These are phyloP conservation scores for Bacidia gigantensis DNA, from an alignment of 495 filamentous ascomycete genomes.

Conservation along the genomic window DNA sequence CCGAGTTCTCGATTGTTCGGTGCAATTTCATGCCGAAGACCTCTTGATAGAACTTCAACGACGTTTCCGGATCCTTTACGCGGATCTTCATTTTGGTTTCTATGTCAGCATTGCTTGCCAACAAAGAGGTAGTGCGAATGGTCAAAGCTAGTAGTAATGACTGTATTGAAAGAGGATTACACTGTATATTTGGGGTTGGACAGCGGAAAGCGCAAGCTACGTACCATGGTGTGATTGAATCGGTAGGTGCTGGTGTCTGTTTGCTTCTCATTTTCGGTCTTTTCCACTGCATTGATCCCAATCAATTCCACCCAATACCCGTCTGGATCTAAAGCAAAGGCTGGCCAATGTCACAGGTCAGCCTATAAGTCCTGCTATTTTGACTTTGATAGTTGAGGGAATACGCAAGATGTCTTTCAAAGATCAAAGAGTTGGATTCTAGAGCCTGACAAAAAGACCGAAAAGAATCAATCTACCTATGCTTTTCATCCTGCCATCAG, in stretches of 20 bases:
- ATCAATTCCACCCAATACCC: slow-evolving; percentile 80
- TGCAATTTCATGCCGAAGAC: slow-evolving; percentile 75
- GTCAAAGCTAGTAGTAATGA: no score
- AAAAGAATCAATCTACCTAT: slow-evolving; percentile 40
- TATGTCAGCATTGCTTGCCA: background rate
- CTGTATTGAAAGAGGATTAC: no score
- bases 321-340: slow-evolving; percentile 87
- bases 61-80: slow-evolving; percentile 75
- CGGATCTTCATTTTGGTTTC: slow-evolving; percentile 24
- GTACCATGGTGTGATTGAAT: slow-evolving; percentile 79
- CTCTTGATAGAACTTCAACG: slow-evolving; percentile 81
- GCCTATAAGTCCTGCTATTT: background rate
- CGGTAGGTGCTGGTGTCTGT: slow-evolving; percentile 42
- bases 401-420: no score
- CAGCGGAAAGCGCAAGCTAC: no score
- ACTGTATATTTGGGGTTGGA: no score
- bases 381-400: no score
- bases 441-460: no score
- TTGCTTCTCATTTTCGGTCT: slow-evolving; percentile 39
- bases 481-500: slow-evolving; percentile 72
- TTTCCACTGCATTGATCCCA: slow-evolving; percentile 31
- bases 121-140: no score
- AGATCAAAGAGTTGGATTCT: no score
- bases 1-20: slow-evolving; percentile 54
- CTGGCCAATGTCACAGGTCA: slow-evolving; percentile 19